A percentile compares a stretch with the other conserved stretches of the same genome.
Evolutionary conservation across 148 eudicot species (phyloP).

Genomic region (Cornus controversa): DNA sequence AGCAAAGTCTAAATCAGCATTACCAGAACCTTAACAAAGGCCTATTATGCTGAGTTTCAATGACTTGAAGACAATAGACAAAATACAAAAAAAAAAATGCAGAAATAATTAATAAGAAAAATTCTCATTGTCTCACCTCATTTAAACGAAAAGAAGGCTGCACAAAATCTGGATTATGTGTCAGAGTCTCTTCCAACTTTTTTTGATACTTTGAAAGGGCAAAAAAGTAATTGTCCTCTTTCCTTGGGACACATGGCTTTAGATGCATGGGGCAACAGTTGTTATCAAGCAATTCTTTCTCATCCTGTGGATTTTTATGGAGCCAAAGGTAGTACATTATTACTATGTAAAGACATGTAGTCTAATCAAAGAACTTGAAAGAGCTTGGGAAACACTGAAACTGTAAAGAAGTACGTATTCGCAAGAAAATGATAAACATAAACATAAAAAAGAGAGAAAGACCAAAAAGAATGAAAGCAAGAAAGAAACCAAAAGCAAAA

Average conservation of each 20-base stretch:
- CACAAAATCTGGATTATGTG: constrained; percentile 70
- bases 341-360: background rate
- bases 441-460: background rate
- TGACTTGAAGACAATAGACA: background rate
- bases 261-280: constrained; percentile 85
- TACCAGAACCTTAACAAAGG: background rate
- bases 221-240: constrained; percentile 96
- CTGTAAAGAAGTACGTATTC: background rate
- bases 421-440: background rate
- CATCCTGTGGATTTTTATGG: constrained; percentile 54
- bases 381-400: background rate
- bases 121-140: constrained; percentile 57
- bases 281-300: constrained; percentile 67
- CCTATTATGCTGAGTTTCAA: background rate
- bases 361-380: background rate
- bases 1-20: too few species aligned
- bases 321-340: background rate
- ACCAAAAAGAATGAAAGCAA: too few species aligned
- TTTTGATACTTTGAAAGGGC: constrained; percentile 92
- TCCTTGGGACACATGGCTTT: constrained; percentile 80
- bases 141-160: constrained; percentile 85
- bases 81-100: background rate
- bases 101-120: background rate
- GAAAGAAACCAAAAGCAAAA: constrained; percentile 7
- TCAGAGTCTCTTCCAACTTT: constrained; percentile 63